A percentile compares a stretch with the other conserved stretches of the same genome.
These are phyloP conservation scores for Fusarium musae DNA, from an alignment of 2,329 filamentous ascomycete species.

Conservation along the genomic window DNA sequence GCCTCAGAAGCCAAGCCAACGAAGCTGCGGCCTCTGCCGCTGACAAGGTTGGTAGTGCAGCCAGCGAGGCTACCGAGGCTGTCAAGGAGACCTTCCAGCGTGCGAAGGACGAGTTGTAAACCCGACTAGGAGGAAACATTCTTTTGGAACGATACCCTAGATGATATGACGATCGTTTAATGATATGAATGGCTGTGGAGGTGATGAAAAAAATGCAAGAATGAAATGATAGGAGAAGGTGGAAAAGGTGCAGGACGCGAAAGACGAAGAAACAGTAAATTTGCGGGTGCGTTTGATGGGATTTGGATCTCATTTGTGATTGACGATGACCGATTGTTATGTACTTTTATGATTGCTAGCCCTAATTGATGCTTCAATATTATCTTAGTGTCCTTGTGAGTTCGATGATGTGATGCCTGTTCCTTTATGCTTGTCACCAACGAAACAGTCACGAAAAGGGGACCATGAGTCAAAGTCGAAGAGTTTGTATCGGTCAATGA, in stretches of 20 bases:
- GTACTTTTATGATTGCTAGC: constrained; percentile 34
- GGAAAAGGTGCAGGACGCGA: constrained; percentile 20
- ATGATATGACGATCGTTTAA: constrained; percentile 45
- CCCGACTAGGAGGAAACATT: constrained; percentile 32
- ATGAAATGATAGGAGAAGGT: constrained; percentile 10
- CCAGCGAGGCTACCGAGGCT: constrained; percentile 55
- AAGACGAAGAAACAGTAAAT: constrained; percentile 17
- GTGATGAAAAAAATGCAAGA: constrained; percentile 8
- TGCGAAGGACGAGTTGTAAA: constrained; percentile 55
- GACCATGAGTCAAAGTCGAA: background rate
- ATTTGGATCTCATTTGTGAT: constrained; percentile 38
- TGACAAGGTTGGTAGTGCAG: constrained; percentile 51
- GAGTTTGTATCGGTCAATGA: background rate
- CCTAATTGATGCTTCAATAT: constrained; percentile 21
- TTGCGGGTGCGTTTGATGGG: constrained; percentile 35
- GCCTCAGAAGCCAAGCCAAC: constrained; percentile 51
- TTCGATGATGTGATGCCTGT: background rate
- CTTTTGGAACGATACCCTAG: constrained; percentile 46
- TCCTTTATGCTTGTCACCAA: background rate
- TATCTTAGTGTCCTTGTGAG: background rate
- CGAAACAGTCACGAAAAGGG: constrained; percentile 12
- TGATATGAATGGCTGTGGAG: constrained; percentile 30
- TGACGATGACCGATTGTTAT: constrained; percentile 19
- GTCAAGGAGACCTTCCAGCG: constrained; percentile 54
- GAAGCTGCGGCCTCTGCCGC: constrained; percentile 49